Conservation (phyloP, 805 yeast species). For the Lipomyces yamanashiensis region DNA sequence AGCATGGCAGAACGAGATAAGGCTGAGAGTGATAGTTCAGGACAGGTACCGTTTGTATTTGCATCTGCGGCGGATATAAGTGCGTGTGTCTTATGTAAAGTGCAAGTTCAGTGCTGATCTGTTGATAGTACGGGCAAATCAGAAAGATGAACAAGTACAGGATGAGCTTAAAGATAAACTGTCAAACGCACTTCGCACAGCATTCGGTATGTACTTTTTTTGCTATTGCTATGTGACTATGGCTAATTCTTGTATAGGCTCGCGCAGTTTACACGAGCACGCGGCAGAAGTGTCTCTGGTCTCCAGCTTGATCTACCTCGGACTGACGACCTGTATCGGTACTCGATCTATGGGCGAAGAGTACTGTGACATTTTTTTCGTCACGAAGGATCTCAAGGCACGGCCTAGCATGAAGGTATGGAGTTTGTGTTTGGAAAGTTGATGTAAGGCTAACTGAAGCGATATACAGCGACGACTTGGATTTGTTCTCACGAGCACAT, state of each 20-base stretch:
- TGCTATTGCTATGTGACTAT: background rate
- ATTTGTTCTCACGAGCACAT: conserved; percentile 62
- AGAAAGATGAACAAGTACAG: conserved; percentile 81
- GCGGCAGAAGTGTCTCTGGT: conserved; percentile 63
- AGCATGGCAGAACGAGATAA: background rate
- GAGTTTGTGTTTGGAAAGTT: background rate
- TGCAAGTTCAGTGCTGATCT: background rate
- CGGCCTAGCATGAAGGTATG: conserved; percentile 2
- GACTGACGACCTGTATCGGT: conserved; percentile 74
- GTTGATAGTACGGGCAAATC: conserved; percentile 74
- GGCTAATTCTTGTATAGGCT: conserved; percentile 38
- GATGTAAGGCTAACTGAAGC: background rate
- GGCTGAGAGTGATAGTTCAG: background rate
- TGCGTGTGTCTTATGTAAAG: conserved; percentile 45
- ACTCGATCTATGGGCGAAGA: conserved; percentile 92
- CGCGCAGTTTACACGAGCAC: conserved; percentile 64
- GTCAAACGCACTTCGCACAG: conserved; percentile 57
- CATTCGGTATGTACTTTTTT: conserved; percentile 46
- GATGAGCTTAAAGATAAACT: conserved; percentile 58
- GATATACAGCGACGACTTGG: conserved; percentile 52
- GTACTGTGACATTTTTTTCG: conserved; percentile 80
- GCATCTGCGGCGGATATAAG: conserved; percentile 89
- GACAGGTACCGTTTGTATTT: conserved; percentile 43
- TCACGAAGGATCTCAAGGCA: conserved; percentile 39
- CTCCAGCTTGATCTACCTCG: conserved; percentile 67